Percentiles rank a stretch among this genome's conserved stretches.
These are phyloP conservation scores for Hypoxylon trugodes DNA, from an alignment of 495 filamentous ascomycete species.

Conservation along the genomic window DNA sequence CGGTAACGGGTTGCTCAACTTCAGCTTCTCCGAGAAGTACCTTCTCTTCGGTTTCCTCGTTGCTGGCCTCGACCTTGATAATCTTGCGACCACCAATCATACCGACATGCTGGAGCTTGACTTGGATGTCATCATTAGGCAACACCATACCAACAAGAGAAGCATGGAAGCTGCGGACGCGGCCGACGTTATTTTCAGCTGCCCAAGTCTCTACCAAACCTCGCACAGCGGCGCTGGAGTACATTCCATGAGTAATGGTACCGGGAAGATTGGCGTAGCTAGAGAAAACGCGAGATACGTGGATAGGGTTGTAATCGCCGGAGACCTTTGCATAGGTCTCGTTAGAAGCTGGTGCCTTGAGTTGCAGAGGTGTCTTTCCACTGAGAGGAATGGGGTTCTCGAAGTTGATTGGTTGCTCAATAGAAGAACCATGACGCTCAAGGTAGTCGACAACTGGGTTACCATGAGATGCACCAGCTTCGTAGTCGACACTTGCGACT, in stretches of 20 bases:
- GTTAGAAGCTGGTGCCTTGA: constrained; percentile 94
- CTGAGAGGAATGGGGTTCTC: constrained; percentile 96
- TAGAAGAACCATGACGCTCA: constrained; percentile 86
- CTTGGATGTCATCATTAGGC: constrained; percentile 91
- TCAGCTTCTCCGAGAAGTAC: constrained; percentile 94
- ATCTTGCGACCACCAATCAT: constrained; percentile 99
- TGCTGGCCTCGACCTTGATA: constrained; percentile 95
- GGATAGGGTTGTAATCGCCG: constrained; percentile 98
- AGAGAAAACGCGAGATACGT: constrained; percentile 95
- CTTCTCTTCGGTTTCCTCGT: constrained; percentile 94
- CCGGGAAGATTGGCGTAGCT: constrained; percentile 93
- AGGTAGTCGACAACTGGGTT: constrained; percentile 98
- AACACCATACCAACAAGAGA: constrained; percentile 97
- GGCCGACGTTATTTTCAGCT: constrained; percentile 96
- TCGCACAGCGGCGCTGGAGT: constrained; percentile 96
- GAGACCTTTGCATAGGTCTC: constrained; percentile 98
- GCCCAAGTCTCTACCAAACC: constrained; percentile 99
- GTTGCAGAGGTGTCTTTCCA: constrained; percentile 84
- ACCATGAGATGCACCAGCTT: constrained; percentile 86
- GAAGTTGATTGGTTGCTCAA: constrained; percentile 96
- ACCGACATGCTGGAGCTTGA: constrained; percentile 93
- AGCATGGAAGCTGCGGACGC: constrained; percentile 95
- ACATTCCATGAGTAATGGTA: constrained; percentile 99
- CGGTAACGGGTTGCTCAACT: constrained; percentile 96
- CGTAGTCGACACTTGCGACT: constrained; percentile 93